Evolutionary conservation across 2,329 filamentous ascomycete genomes (phyloP).

Genomic region (Diaporthe batatas): DNA sequence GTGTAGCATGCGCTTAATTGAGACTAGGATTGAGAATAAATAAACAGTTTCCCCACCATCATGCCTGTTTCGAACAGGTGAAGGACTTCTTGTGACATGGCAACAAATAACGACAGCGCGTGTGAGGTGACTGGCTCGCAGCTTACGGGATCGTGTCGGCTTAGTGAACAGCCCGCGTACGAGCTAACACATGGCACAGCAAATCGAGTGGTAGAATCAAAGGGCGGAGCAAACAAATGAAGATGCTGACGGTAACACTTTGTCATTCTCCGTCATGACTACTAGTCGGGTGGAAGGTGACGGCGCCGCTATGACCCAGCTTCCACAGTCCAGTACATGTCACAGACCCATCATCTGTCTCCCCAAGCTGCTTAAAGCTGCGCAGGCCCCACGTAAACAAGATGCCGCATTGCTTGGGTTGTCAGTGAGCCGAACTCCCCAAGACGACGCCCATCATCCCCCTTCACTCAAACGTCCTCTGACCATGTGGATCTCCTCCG

Average conservation of each 20-base stretch:
- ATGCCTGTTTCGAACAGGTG: background rate
- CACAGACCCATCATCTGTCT: background rate
- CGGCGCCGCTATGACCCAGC: background rate
- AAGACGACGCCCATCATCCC: background rate
- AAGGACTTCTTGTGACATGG: background rate
- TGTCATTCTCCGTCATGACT: background rate
- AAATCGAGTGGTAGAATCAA: background rate
- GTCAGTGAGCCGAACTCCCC: background rate
- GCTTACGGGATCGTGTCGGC: background rate
- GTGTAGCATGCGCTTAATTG: background rate
- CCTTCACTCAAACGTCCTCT: too few relatives aligned
- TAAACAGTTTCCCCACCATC: background rate
- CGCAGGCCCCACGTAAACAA: too few relatives aligned
- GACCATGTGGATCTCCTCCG: background rate
- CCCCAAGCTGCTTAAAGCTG: background rate
- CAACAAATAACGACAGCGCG: background rate
- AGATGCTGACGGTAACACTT: background rate
- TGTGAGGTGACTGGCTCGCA: background rate
- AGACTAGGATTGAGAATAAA: background rate
- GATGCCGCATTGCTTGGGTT: too few relatives aligned
- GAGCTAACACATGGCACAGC: background rate
- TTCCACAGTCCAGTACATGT: background rate
- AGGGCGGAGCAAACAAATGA: background rate
- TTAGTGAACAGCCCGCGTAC: background rate
- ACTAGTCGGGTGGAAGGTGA: background rate